Percentiles rank a stretch among this genome's conserved stretches.
phyloP scores from a whole-genome alignment of 768 basidiomycete genomes.

The Serendipita sp. region DNA sequence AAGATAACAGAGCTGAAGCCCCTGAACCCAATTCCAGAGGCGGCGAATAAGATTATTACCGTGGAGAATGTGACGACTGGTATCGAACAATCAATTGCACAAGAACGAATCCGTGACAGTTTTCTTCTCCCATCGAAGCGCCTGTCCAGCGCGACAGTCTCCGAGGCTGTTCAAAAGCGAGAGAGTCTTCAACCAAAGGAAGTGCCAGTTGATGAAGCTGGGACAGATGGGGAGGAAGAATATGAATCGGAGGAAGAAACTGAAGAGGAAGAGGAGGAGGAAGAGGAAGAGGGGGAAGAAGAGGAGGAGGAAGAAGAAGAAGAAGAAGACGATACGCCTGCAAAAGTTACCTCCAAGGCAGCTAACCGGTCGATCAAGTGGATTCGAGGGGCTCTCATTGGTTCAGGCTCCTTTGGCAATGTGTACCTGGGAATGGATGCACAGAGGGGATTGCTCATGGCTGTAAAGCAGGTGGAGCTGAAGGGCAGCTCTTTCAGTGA shows the following conservation, averaged over 20 bases:
- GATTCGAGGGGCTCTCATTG: constrained; percentile 93
- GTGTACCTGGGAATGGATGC: constrained; percentile 95
- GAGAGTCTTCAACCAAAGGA: constrained; percentile 2
- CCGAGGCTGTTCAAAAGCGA: not conserved
- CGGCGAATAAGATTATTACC: not conserved
- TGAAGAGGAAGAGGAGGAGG: constrained; percentile 19
- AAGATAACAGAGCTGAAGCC: constrained; percentile 5
- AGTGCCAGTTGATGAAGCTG: constrained; percentile 15
- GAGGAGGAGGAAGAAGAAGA: constrained; percentile 32
- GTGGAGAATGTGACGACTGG: constrained; percentile 4
- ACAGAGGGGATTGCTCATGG: constrained; percentile 79
- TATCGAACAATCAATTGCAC: not conserved
- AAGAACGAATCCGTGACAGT: not conserved
- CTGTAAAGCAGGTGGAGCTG: constrained; percentile 92
- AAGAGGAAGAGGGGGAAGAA: constrained; percentile 22
- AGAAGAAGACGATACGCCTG: constrained; percentile 29
- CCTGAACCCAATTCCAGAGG: not conserved
- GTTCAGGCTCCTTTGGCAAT: constrained; percentile 87
- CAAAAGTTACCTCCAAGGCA: constrained; percentile 27
- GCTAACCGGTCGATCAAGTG: constrained; percentile 59
- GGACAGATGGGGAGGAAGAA: constrained; percentile 31
- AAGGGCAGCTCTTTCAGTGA: constrained; percentile 72
- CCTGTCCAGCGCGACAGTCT: not conserved
- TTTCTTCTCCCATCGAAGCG: not conserved
- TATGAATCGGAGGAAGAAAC: constrained; percentile 22